Evolutionary conservation across 1,139 yeast genomes (phyloP).

Genomic region (Kodamaea alishanica): DNA sequence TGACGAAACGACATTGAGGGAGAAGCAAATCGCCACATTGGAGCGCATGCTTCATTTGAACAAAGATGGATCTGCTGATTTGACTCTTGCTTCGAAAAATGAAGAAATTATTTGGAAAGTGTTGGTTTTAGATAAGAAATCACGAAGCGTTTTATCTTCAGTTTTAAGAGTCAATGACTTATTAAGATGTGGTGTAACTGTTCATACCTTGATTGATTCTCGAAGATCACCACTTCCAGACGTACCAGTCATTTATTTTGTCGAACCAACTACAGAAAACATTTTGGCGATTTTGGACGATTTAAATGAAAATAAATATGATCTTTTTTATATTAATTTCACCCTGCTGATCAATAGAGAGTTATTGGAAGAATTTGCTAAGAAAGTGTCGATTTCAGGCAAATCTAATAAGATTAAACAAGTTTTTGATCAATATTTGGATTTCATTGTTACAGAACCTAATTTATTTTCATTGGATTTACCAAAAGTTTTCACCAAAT

Average conservation of each 20-base stretch:
- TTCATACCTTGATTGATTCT: slow-evolving; percentile 70
- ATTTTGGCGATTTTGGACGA: slow-evolving; percentile 67
- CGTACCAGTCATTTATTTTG: slow-evolving; percentile 90
- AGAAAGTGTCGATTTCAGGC: slow-evolving; percentile 69
- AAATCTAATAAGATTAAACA: slow-evolving; percentile 72
- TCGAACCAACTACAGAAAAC: slow-evolving; percentile 81
- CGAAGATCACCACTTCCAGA: slow-evolving; percentile 81
- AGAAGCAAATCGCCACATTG: slow-evolving; percentile 48
- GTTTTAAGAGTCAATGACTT: slow-evolving; percentile 88
- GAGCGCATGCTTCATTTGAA: slow-evolving; percentile 84
- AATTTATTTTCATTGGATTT: slow-evolving; percentile 79
- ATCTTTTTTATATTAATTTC: slow-evolving; percentile 78
- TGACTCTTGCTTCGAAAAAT: slow-evolving; percentile 47
- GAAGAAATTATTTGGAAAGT: slow-evolving; percentile 88
- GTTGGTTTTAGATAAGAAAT: slow-evolving; percentile 74
- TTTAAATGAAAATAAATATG: slow-evolving; percentile 68
- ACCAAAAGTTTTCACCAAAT: slow-evolving; percentile 57
- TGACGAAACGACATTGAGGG: slow-evolving; percentile 27
- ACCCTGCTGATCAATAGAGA: slow-evolving; percentile 75
- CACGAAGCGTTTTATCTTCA: slow-evolving; percentile 83
- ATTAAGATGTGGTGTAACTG: slow-evolving; percentile 83
- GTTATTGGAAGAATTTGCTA: slow-evolving; percentile 83
- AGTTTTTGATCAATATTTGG: slow-evolving; percentile 89
- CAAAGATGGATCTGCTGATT: slow-evolving; percentile 51
- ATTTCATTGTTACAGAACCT: slow-evolving; percentile 90